Conservation (phyloP, 2,329 filamentous ascomycete species). For the Myotisia sp. region DNA sequence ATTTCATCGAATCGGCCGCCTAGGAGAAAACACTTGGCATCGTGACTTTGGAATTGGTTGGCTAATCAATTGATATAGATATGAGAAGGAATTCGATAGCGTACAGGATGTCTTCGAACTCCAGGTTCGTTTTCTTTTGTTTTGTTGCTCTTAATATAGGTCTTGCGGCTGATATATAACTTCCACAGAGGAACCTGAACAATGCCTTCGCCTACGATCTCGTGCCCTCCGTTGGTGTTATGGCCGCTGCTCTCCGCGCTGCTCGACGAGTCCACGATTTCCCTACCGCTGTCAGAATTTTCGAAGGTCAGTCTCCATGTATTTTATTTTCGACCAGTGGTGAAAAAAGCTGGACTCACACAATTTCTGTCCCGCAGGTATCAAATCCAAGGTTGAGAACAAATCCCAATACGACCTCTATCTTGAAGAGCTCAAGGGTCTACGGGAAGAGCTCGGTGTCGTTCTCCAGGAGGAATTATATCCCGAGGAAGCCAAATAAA, state of each 20-base stretch:
- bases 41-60: not conserved
- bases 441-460: slow-evolving; percentile 88
- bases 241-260: slow-evolving; percentile 81
- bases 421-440: slow-evolving; percentile 77
- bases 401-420: slow-evolving; percentile 92
- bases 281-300: slow-evolving; percentile 93
- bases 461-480: slow-evolving; percentile 85
- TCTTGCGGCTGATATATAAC: slow-evolving; percentile 1
- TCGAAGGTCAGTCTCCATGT: slow-evolving; percentile 60
- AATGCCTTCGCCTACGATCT: slow-evolving; percentile 99
- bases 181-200: slow-evolving; percentile 73
- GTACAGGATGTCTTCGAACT: slow-evolving; percentile 99
- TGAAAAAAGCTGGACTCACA: slow-evolving; percentile 2
- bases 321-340: slow-evolving; percentile 8
- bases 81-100: slow-evolving; percentile 96
- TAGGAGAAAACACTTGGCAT: too few relatives aligned
- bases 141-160: too few relatives aligned
- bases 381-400: slow-evolving; percentile 99
- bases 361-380: slow-evolving; percentile 44
- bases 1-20: too few relatives aligned
- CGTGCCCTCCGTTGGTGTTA: slow-evolving; percentile 82
- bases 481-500: slow-evolving; percentile 41
- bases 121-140: slow-evolving; percentile 52
- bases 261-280: slow-evolving; percentile 96
- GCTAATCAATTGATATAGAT: slow-evolving; percentile 43